Base-by-base conservation (phyloP, 2,329 filamentous ascomycete species). In the Aureobasidium vineae region DNA sequence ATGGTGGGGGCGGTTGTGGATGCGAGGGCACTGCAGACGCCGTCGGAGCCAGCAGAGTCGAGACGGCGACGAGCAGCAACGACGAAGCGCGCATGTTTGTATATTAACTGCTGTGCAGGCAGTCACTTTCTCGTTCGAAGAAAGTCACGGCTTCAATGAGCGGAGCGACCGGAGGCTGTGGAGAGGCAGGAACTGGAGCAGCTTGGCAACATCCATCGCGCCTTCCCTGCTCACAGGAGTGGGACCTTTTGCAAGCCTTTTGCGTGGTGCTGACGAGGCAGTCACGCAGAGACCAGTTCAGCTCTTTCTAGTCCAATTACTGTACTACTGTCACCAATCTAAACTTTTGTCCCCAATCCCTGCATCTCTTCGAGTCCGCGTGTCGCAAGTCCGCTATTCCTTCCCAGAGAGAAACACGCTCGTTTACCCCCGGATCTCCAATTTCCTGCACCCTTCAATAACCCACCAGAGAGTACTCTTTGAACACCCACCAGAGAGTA, bases 21-120 rank as follows among this genome's bases (percentile, higher is more conserved):
- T 52, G 21, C 5, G 67, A 68, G 10, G 68, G 68, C 6, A 69
- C 65, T 19, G 68, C 68, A 53, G 45, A 38, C 2, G 28, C 64
- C 19, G 56, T 47, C 8, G 53, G 40, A n/a, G 31, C 21, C 16
- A 68, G 23, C 54, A 66, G 28, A 15, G 59, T 28, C 43, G 59
- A 50, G 15, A 21, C 59, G 28, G 43, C 59, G 23, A 33, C 16
- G 40, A 66, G 47, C 36, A 63, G 56, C 38, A 57, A 33, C 43
- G 66, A 56, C 50, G 38, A 50, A 6, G 41, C 41, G 66, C 66
- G 66, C 66, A 67, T 67, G 26, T 8, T 66, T 47, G 59, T 19
- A 21, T 31, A 5, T 36, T 10, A 36, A 36, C 16, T 59, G n/a
- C 40, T 38, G 26, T 23, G 41, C n/a, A 61, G 60, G 49, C 60